phyloP scores from a whole-genome alignment of 2,329 filamentous ascomycete species.

The Pseudocercospora macadamiae region DNA sequence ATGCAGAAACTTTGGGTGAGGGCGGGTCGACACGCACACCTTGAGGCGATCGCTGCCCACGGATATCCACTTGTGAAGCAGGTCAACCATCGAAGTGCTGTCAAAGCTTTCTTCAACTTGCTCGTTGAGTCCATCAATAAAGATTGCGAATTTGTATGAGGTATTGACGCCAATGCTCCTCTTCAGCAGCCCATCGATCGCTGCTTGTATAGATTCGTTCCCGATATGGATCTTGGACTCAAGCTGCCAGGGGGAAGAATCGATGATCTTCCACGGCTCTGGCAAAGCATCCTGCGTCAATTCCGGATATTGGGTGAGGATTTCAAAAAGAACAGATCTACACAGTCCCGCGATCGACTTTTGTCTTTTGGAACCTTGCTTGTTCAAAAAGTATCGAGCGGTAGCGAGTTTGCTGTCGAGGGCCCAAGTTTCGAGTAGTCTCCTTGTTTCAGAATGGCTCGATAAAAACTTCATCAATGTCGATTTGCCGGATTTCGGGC shows the following conservation, averaged over 20 bases:
- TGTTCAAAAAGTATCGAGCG: neutral
- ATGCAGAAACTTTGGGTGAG: neutral
- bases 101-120: conserved; percentile 10
- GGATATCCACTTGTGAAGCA: neutral
- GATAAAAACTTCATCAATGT: neutral
- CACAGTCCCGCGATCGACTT: neutral
- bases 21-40: conserved; percentile 22
- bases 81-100: neutral
- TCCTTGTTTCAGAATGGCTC: neutral
- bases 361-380: neutral
- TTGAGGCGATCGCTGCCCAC: conserved; percentile 11
- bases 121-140: conserved; percentile 26
- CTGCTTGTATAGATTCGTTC: neutral
- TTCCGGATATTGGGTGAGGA: neutral
- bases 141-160: conserved; percentile 18
- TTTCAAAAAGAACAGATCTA: neutral
- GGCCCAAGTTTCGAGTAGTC: neutral
- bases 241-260: neutral
- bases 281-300: neutral
- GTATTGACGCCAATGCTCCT: neutral
- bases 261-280: neutral
- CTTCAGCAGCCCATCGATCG: neutral
- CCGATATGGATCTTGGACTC: neutral
- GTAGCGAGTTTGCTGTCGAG: neutral
- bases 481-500: neutral